Base-by-base conservation (phyloP, 345 rosid genomes). In the Erysimum cheiranthoides region DNA sequence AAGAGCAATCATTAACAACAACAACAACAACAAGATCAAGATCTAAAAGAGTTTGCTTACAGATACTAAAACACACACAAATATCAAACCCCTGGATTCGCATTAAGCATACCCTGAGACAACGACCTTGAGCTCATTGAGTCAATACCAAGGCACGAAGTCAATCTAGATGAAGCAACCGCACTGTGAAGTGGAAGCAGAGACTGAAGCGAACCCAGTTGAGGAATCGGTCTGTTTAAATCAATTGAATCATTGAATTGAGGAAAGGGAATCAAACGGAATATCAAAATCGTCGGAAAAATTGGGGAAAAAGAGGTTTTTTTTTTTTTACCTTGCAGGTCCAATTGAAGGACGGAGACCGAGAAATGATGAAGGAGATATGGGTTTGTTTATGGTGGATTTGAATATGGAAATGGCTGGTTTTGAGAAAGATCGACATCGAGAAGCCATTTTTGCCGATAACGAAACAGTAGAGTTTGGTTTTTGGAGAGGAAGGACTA, bases 41-140 rank as follows among this genome's bases (percentile, higher is more conserved):
- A 6, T n/a, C 13, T 21, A 36, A 10, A 10, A 51, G 13, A 61
- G 83, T 78, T 78, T 76, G 12, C 0, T 1, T 9, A 10, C 3
- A 38, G 31, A 16, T 7, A 5, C 88, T 86, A 83, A 78, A 82
- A 50, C n/a, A 10, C 57, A 83, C 73, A 69, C 66, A 81, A 53
- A 51, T 9, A 81, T 77, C 91, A 92, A 88, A 88, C n/a, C 96
- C 66, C 93, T 66, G 90, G 92, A 73, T 84, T 84, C 32, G 93
- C 93, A 87, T 80, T 84, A 43, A 88, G 84, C 94, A 86, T 90
- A 88, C 93, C 97, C 93, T 89, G 95, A 83, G 90, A 88, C 87
- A 92, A 79, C 43, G 93, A 92, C 82, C 92, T 86, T n/a, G 92
- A 87, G 70, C 80, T 82, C 57, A 61, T 82, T 18, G 93, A 76